phyloP scores from a whole-genome alignment of 345 rosid species.

The Sisymbrium altissimum region DNA sequence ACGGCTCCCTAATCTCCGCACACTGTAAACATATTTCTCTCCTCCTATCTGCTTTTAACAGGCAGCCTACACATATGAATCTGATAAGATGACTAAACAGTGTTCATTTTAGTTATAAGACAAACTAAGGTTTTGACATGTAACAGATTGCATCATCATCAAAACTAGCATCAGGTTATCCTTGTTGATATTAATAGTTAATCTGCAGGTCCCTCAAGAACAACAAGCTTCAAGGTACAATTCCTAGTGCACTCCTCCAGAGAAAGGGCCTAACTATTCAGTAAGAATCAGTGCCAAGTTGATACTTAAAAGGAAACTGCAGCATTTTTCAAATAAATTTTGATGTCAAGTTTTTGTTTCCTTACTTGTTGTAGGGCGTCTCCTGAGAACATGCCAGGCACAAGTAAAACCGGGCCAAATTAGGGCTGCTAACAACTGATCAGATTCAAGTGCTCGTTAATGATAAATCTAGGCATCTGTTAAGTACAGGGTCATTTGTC shows the following conservation, averaged over 20 bases:
- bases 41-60: not conserved
- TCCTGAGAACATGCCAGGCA: slow-evolving; percentile 39
- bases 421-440: slow-evolving; percentile 18
- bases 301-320: not conserved
- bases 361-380: slow-evolving; percentile 46
- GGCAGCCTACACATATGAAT: not conserved
- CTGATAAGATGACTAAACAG: not conserved
- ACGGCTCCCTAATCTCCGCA: slow-evolving; percentile 45
- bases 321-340: not conserved
- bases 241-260: slow-evolving; percentile 45
- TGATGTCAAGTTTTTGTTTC: slow-evolving; percentile 1
- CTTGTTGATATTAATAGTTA: slow-evolving; percentile 8
- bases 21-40: slow-evolving; percentile 44
- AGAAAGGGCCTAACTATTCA: slow-evolving; percentile 46
- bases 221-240: slow-evolving; percentile 56
- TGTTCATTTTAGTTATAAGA: slow-evolving; percentile 1
- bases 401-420: not conserved
- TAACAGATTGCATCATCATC: slow-evolving; percentile 7
- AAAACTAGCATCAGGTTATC: slow-evolving; percentile 12
- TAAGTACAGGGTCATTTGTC: not conserved
- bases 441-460: not conserved
- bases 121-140: slow-evolving; percentile 7
- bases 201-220: slow-evolving; percentile 62
- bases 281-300: slow-evolving; percentile 40
- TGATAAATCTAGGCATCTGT: not conserved